Evolutionary conservation across 2,329 filamentous ascomycete species (phyloP), one percentile per base, ranked within the genome.

Genomic region (Talaromyces atroroseus): DNA sequence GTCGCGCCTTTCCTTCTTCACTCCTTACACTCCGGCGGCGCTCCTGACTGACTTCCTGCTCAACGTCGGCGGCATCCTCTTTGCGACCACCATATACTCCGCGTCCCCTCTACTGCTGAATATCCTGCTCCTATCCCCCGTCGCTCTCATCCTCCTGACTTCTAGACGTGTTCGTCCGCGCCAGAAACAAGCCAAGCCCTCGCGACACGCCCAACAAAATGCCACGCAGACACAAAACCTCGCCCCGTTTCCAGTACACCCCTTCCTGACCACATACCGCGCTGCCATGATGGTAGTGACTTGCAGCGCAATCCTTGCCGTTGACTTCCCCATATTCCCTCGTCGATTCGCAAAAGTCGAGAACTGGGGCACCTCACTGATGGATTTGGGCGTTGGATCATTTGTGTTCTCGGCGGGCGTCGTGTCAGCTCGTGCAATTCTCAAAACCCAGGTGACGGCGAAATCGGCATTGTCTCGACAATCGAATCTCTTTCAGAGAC

Each of bases 311-410:
- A 97, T 99, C 63, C 81, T 99, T n/a, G 94, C 94, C 16, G 94
- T 99, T 52, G 94, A 99, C 73, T 99, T 99, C 70, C 85, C 81
- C 18, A 80, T 96, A 58, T 99, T 99, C 66, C 94, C 94, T 2
- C 84, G 94, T 26, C 87, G 94, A 32, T 97, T 97, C 70, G 94
- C 91, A 57, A 99, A 99, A 76, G 94, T 95, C 2, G 94, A 99
- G 74, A 96, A 90, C n/a, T 99, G 94, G 90, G 94, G 94, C 54
- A 96, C 92, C 1, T 97, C 92, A n/a, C 77, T 99, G 60, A 99
- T 99, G 94, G 94, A 99, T 70, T 80, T 97, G 66, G 94, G 94
- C 49, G 94, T 99, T 49, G 94, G 94, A 26, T 96, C 92, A 12
- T 99, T 99, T 74, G 94, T 99, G 65, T 99, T 96, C 74, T 91